Evolutionary conservation across 768 basidiomycete genomes (phyloP).

Genomic region (Hirschioporus abietinus): DNA sequence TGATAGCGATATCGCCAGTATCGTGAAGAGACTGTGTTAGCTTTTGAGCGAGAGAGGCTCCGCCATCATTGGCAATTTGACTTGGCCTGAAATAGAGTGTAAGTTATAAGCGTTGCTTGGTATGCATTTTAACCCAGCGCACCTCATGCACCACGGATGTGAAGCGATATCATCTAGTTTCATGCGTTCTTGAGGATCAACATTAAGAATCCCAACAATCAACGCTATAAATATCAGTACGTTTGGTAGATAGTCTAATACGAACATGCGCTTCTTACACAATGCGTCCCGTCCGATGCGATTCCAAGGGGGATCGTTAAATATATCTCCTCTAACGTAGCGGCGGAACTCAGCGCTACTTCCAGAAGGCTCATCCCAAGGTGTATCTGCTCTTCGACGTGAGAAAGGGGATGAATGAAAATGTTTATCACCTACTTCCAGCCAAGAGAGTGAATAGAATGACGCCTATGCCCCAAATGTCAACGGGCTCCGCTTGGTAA

Average conservation of each 20-base stretch:
- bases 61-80: slow-evolving; percentile 53
- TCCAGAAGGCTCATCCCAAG: slow-evolving; percentile 91
- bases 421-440: slow-evolving; percentile 62
- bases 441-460: slow-evolving; percentile 87
- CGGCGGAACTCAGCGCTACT: slow-evolving; percentile 75
- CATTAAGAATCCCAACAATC: slow-evolving; percentile 64
- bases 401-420: not conserved
- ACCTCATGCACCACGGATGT: slow-evolving; percentile 79
- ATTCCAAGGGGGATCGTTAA: slow-evolving; percentile 76
- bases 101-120: slow-evolving; percentile 1
- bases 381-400: slow-evolving; percentile 63
- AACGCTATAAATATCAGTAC: slow-evolving; percentile 51
- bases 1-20: slow-evolving; percentile 72
- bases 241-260: slow-evolving; percentile 1
- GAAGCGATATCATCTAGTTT: slow-evolving; percentile 49
- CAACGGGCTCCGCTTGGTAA: slow-evolving; percentile 89
- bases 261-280: slow-evolving; percentile 41
- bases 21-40: slow-evolving; percentile 63
- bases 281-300: slow-evolving; percentile 52
- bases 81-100: slow-evolving; percentile 44
- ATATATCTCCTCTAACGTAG: slow-evolving; percentile 70
- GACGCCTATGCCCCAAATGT: slow-evolving; percentile 94
- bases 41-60: slow-evolving; percentile 55
- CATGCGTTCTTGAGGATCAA: slow-evolving; percentile 65
- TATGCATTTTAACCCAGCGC: slow-evolving; percentile 17